phyloP scores from a whole-genome alignment of 169 alveolate genomes.

The Perkinsus chesapeaki region DNA sequence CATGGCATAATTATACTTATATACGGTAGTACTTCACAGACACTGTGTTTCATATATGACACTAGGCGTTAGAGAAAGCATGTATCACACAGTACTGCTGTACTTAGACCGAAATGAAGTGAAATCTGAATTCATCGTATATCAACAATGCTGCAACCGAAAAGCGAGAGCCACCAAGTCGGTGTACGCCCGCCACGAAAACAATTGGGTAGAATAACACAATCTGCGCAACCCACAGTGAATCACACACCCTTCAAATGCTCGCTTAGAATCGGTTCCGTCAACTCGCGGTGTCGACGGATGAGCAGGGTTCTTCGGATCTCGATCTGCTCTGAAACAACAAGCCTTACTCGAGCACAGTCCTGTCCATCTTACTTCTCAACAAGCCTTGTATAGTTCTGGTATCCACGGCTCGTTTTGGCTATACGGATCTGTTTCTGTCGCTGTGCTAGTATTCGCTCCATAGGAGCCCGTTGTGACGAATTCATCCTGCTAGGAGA shows the following conservation, averaged over 20 bases:
- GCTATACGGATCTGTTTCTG: background rate
- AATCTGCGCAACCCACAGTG: too few species aligned
- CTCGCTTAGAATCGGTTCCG: background rate
- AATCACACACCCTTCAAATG: background rate
- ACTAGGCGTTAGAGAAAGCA: too few species aligned
- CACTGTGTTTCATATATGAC: too few species aligned
- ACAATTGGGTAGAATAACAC: too few species aligned
- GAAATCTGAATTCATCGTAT: too few species aligned
- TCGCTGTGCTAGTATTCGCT: background rate
- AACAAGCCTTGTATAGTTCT: background rate
- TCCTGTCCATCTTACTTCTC: background rate
- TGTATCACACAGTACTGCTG: too few species aligned
- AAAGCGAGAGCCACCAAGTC: too few species aligned
- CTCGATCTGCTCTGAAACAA: background rate
- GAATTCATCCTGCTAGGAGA: background rate
- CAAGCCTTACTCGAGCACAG: background rate
- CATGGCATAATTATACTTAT: too few species aligned
- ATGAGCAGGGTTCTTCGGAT: background rate
- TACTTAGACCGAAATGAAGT: too few species aligned
- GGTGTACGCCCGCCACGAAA: too few species aligned
- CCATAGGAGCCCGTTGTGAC: background rate
- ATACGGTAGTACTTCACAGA: too few species aligned
- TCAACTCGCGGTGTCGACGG: background rate
- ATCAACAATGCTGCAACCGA: too few species aligned
- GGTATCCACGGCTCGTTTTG: background rate